Evolutionary conservation across 1,284 basidiomycete species (phyloP), one percentile per base, ranked within the genome.

Genomic region (Naganishia sp.): DNA sequence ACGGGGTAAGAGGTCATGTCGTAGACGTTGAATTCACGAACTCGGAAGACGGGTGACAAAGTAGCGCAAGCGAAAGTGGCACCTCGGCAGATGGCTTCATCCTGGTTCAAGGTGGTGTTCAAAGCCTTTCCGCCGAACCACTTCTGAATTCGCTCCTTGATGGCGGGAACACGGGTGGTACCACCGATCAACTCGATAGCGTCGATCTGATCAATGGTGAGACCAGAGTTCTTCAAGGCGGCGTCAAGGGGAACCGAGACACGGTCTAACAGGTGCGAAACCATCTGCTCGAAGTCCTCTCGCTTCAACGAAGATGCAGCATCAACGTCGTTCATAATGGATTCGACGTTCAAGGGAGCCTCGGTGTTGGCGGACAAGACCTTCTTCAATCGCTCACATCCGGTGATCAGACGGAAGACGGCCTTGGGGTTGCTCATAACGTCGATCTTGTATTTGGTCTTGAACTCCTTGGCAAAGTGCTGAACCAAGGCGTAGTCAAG

Each of bases 41-140:
- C 93, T 72, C 91, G 90, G 90, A 96, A 96, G 68, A 94, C 88
- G 73, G 94, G 94, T 43, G 92, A 94, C 71, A 94, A 88, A 83
- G 90, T 92, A 45, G 94, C 93, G 77, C 93, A 95, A 49, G 92
- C 87, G 78, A 96, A 94, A 63, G 94, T 95, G 57, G 93, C 90
- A 67, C 94, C 94, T 60, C 94, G 90, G 21, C 91, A 92, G 70
- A 93, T 84, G 69, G 94, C 92, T 82, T 96, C 94, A 72, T 96
- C 94, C 82, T 94, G 91, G 84, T 95, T 96, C 77, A 94, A 87
- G 55, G 94, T 96, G 73, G 88, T 89, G 25, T 86, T 89, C 71
- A 96, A 87, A 23, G 81, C 71, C 81, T 92, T 92, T 69, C 84
- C 85, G 67, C 79, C 80, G 79, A 87, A 88, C 78, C 84, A 86